phyloP scores from a whole-genome alignment of 306 rosid genomes.

The Citrullus mucosospermus region DNA sequence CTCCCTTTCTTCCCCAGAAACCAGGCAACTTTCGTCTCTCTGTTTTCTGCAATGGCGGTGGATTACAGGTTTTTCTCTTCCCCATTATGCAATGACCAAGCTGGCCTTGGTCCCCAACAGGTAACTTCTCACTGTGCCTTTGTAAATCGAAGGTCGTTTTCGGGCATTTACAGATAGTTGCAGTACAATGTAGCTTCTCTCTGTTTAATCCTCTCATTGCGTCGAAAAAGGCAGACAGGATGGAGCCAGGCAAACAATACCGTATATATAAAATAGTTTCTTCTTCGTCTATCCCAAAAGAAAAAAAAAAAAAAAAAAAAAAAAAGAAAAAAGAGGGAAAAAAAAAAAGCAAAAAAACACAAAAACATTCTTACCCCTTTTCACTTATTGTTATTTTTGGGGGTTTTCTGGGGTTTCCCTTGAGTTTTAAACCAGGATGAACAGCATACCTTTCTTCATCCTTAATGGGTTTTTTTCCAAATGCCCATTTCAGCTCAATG shows the following conservation, averaged over 20 bases:
- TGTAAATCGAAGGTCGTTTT: slow-evolving; percentile 46
- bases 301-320: too few relatives aligned
- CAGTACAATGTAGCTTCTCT: slow-evolving; percentile 51
- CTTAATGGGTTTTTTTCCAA: slow-evolving; percentile 13
- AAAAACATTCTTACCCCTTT: slow-evolving; percentile 11
- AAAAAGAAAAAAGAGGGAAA: too few relatives aligned
- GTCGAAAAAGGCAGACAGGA: slow-evolving; percentile 47
- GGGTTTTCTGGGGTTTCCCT: not conserved
- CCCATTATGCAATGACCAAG: slow-evolving; percentile 22
- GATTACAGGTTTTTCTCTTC: slow-evolving; percentile 12
- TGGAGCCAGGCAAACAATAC: slow-evolving; percentile 39
- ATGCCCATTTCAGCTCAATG: slow-evolving; percentile 12
- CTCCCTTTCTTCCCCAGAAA: not conserved
- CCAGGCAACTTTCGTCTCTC: not conserved
- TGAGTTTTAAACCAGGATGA: slow-evolving; percentile 7
- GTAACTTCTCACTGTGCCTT: slow-evolving; percentile 30
- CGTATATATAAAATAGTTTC: slow-evolving; percentile 7
- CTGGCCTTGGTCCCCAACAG: slow-evolving; percentile 31
- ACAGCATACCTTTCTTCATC: slow-evolving; percentile 12
- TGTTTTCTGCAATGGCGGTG: slow-evolving; percentile 29
- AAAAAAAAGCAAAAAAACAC: not conserved
- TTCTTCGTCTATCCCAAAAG: not conserved
- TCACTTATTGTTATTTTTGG: slow-evolving; percentile 6
- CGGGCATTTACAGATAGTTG: slow-evolving; percentile 30
- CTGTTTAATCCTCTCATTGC: slow-evolving; percentile 42